Percentiles rank a stretch among this genome's conserved stretches.
Evolutionary conservation across 352 stramenopile species (phyloP).

Genomic region (Pythium aristosporum): DNA sequence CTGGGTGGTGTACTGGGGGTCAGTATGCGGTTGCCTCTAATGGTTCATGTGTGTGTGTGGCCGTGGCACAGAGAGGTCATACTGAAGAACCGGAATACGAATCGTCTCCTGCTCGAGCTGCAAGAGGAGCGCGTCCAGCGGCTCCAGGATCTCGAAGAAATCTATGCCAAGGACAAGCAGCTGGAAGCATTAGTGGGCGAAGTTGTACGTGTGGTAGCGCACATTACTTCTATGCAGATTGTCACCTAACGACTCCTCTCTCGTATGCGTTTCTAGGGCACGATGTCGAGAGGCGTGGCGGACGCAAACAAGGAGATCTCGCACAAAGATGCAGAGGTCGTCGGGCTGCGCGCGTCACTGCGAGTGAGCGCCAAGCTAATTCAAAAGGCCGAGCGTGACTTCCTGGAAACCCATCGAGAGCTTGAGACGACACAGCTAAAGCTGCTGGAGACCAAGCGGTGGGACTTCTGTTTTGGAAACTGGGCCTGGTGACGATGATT

Average conservation of each 20-base stretch:
- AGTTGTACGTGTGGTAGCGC: constrained; percentile 36
- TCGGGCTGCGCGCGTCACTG: constrained; percentile 58
- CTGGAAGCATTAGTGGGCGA: constrained; percentile 54
- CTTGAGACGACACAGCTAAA: constrained; percentile 68
- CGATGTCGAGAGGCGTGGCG: constrained; percentile 39
- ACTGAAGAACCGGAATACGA: constrained; percentile 67
- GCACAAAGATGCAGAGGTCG: constrained; percentile 69
- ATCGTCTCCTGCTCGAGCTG: constrained; percentile 65
- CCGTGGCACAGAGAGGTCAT: constrained; percentile 49
- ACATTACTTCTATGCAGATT: neutral
- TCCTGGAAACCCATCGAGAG: constrained; percentile 58
- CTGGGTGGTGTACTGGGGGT: neutral
- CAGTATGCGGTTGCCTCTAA: neutral
- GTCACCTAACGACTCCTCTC: no score
- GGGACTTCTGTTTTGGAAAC: neutral
- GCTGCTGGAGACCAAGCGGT: constrained; percentile 70
- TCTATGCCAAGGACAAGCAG: constrained; percentile 79
- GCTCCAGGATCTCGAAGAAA: constrained; percentile 77
- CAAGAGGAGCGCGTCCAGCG: constrained; percentile 75
- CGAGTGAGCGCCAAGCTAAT: constrained; percentile 72
- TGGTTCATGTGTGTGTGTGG: neutral
- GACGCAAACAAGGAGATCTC: constrained; percentile 59
- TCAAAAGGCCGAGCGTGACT: constrained; percentile 76
- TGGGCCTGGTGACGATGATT: neutral
- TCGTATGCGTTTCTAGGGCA: no score